Evolutionary conservation across 2,329 filamentous ascomycete genomes (phyloP).

Genomic region (Xylaria sp.): DNA sequence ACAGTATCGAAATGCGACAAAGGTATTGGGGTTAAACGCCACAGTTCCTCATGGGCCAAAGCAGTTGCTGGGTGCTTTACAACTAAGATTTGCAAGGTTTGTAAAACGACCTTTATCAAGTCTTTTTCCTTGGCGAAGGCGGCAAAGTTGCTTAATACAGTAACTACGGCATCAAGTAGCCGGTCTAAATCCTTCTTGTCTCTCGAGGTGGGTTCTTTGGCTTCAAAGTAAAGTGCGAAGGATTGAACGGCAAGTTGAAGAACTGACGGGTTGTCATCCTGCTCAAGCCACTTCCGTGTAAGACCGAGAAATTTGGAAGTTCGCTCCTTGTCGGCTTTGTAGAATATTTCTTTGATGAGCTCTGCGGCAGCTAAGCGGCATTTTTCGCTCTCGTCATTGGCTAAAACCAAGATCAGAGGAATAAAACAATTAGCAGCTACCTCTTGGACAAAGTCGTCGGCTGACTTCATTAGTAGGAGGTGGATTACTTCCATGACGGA

Average conservation of each 20-base stretch:
- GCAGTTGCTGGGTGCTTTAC: conserved; percentile 72
- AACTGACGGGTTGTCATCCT: conserved; percentile 77
- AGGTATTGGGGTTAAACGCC: conserved; percentile 74
- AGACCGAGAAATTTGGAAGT: conserved; percentile 76
- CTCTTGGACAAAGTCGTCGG: conserved; percentile 83
- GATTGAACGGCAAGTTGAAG: conserved; percentile 80
- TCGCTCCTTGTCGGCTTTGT: conserved; percentile 78
- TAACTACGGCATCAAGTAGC: conserved; percentile 66
- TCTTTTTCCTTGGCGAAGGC: conserved; percentile 71
- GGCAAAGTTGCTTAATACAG: conserved; percentile 66
- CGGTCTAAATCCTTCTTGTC: conserved; percentile 75
- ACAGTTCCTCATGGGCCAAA: conserved; percentile 74
- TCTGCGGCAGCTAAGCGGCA: conserved; percentile 85
- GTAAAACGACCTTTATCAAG: conserved; percentile 78
- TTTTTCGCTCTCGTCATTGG: conserved; percentile 87
- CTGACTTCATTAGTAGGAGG: conserved; percentile 85
- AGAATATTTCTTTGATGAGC: conserved; percentile 83
- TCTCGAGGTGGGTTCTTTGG: conserved; percentile 66
- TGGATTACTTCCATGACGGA: conserved; percentile 95
- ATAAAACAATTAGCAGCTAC: conserved; percentile 85
- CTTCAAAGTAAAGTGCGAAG: conserved; percentile 85
- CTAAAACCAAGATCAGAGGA: conserved; percentile 83
- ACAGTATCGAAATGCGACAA: conserved; percentile 77
- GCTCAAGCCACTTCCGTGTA: conserved; percentile 79
- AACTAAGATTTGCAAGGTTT: conserved; percentile 74